Evolutionary conservation across 306 rosid species (phyloP).

Genomic region (Amphicarpaea edgeworthii): DNA sequence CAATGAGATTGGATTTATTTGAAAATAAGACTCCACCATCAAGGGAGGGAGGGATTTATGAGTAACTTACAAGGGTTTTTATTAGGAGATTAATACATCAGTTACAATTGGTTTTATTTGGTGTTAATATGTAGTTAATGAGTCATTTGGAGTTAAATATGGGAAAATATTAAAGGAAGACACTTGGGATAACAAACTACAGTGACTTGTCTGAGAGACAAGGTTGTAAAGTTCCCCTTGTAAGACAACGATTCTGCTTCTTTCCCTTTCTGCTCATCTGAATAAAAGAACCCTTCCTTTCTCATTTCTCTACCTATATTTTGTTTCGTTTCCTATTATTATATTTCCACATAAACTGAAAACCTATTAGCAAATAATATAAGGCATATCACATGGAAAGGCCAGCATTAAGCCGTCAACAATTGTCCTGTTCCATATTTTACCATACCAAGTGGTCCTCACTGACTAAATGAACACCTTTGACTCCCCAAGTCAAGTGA

Average conservation of each 20-base stretch:
- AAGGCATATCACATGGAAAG: neutral
- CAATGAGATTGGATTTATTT: no score
- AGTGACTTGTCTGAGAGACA: neutral
- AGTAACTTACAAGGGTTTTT: no score
- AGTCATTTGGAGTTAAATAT: neutral
- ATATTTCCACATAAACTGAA: neutral
- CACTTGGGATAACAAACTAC: neutral
- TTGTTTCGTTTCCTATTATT: neutral
- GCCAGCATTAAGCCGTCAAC: neutral
- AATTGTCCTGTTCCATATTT: neutral
- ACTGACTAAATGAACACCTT: neutral
- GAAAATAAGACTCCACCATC: no score
- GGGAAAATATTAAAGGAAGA: neutral
- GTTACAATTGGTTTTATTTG: no score
- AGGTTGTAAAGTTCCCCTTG: neutral
- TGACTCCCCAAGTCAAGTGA: neutral
- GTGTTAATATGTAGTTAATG: neutral
- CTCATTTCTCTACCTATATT: neutral
- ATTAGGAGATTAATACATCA: no score
- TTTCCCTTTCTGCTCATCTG: neutral
- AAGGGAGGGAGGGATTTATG: no score
- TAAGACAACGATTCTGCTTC: neutral
- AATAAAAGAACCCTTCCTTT: neutral
- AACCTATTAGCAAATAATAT: neutral
- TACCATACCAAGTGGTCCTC: slow-evolving; percentile 5